Conservation (phyloP, 2,329 filamentous ascomycete species). For the Aspergillus pseudoterreus region DNA sequence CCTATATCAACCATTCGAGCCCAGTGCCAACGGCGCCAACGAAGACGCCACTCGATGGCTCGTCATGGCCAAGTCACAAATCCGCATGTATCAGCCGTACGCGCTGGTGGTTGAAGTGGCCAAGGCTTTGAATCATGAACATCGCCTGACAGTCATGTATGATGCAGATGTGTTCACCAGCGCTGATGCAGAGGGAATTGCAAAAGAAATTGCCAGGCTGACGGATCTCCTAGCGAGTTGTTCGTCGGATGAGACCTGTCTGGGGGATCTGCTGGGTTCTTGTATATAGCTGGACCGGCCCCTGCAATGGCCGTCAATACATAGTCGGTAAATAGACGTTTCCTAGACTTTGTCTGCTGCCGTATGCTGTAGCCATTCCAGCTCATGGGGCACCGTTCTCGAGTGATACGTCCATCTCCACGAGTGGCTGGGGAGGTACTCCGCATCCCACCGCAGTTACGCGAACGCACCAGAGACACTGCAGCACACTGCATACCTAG, state of each 20-base stretch:
- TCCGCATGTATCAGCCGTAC: neutral
- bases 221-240: neutral
- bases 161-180: neutral
- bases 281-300: too few species aligned
- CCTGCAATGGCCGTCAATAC: too few species aligned
- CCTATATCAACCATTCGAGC: slow-evolving; percentile 4
- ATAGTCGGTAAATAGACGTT: too few species aligned
- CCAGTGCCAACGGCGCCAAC: neutral
- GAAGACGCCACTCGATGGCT: neutral
- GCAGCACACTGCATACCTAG: too few species aligned
- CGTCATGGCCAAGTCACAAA: neutral
- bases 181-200: neutral
- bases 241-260: neutral
- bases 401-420: too few species aligned
- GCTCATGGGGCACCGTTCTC: too few species aligned
- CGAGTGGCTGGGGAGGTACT: too few species aligned
- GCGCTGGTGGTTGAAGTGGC: neutral
- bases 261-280: neutral
- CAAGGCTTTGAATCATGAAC: neutral
- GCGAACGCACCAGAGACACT: too few species aligned
- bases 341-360: too few species aligned
- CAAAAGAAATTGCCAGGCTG: neutral
- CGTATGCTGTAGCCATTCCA: too few species aligned
- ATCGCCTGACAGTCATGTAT: neutral
- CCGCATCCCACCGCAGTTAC: too few species aligned